Evolutionary conservation across 129 eudicot species (phyloP).

Genomic region (Mikania micrantha): DNA sequence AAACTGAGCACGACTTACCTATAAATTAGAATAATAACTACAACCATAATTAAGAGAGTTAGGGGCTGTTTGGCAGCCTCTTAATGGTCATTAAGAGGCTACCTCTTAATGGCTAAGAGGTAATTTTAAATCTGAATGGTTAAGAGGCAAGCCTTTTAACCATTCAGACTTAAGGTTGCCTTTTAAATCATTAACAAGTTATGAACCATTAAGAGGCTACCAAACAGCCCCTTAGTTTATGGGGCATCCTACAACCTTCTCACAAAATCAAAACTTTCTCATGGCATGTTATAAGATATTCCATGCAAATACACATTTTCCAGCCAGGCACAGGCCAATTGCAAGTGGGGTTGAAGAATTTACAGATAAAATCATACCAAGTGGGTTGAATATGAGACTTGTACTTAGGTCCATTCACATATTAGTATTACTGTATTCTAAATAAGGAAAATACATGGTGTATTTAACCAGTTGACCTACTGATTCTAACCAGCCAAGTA

Average conservation of each 20-base stretch:
- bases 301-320: neutral
- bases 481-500: neutral
- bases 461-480: neutral
- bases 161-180: too few species aligned
- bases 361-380: neutral
- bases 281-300: neutral
- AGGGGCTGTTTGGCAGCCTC: too few species aligned
- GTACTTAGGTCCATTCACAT: conserved; percentile 1
- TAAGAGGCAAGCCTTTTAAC: too few species aligned
- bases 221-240: too few species aligned
- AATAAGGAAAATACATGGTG: neutral
- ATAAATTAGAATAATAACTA: neutral
- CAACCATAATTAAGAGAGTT: neutral
- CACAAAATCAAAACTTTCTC: neutral
- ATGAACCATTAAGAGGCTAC: too few species aligned
- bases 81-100: too few species aligned
- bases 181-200: too few species aligned
- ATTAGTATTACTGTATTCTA: neutral
- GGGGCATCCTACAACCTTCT: neutral
- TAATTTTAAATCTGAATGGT: too few species aligned
- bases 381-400: neutral
- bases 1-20: neutral
- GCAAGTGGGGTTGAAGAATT: neutral
- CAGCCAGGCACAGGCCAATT: neutral
- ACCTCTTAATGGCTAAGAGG: too few species aligned